Evolutionary conservation across 139 green algal genomes (phyloP).

Genomic region (Penium margaritaceum): DNA sequence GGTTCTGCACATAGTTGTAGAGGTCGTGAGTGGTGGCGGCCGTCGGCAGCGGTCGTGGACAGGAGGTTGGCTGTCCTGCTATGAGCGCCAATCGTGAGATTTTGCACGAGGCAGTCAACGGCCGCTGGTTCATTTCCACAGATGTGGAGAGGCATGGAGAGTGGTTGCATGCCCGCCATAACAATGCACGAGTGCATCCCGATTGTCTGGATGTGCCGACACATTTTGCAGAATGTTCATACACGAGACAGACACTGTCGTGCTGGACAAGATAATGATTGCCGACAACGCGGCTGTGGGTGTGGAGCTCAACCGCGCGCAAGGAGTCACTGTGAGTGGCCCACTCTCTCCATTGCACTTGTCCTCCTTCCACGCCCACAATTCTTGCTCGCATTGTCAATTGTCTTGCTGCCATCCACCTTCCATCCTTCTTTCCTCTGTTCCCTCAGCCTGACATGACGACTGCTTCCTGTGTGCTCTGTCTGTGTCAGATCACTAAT

Average conservation of each 20-base stretch:
- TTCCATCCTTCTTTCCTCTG: not conserved
- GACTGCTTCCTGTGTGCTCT: not conserved
- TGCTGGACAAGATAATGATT: constrained; percentile 8
- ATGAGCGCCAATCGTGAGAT: not conserved
- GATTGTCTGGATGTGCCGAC: not conserved
- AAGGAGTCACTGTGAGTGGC: constrained; percentile 16
- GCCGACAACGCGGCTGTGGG: constrained; percentile 31
- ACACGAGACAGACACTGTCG: constrained; percentile 29
- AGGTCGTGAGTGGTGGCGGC: not conserved
- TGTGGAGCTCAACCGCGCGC: constrained; percentile 28
- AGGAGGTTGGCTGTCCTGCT: not conserved
- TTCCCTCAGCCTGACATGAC: not conserved
- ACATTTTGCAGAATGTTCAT: constrained; percentile 29
- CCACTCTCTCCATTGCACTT: not conserved
- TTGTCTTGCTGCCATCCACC: not conserved
- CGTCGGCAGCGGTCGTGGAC: no score
- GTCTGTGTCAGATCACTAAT: not conserved
- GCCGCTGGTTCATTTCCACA: not conserved
- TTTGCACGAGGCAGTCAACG: not conserved
- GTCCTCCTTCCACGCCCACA: not conserved
- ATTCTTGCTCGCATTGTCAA: no score
- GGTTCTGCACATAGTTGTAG: no score
- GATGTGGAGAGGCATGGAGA: no score
- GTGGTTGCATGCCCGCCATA: not conserved
- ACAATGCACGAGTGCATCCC: not conserved